phyloP scores from a whole-genome alignment of 192 early-diverging fungal genomes.

The Ambispora gerdemannii region DNA sequence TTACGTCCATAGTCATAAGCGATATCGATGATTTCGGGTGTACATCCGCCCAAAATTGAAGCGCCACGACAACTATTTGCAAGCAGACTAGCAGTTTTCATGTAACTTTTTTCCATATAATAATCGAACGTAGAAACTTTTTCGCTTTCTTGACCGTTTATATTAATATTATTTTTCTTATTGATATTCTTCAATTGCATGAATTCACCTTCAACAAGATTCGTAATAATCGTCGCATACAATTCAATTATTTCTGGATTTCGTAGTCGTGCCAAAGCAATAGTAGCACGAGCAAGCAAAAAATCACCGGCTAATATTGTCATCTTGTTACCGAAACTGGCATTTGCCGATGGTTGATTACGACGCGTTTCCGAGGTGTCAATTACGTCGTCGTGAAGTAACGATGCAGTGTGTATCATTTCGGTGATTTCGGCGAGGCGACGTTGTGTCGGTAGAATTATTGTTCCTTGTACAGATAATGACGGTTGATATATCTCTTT shows the following conservation, averaged over 20 bases:
- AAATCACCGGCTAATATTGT: slow-evolving; percentile 94
- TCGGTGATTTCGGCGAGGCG: slow-evolving; percentile 95
- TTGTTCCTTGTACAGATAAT: slow-evolving; percentile 32
- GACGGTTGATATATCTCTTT: slow-evolving; percentile 13
- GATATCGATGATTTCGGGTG: slow-evolving; percentile 67
- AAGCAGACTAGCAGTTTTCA: slow-evolving; percentile 94
- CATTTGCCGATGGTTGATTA: slow-evolving; percentile 72
- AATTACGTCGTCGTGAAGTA: slow-evolving; percentile 88
- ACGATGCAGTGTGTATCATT: slow-evolving; percentile 96
- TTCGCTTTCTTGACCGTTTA: slow-evolving; percentile 88
- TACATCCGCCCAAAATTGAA: slow-evolving; percentile 78
- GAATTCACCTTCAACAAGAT: slow-evolving; percentile 96
- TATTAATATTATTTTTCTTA: slow-evolving; percentile 28
- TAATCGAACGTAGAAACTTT: slow-evolving; percentile 88
- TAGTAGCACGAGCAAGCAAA: slow-evolving; percentile 85
- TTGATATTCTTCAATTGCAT: slow-evolving; percentile 74
- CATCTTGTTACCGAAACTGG: slow-evolving; percentile 95
- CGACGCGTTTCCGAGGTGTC: slow-evolving; percentile 75
- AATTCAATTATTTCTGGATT: slow-evolving; percentile 92
- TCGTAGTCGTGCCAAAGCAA: slow-evolving; percentile 84
- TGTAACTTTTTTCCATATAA: slow-evolving; percentile 93
- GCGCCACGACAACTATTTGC: slow-evolving; percentile 88
- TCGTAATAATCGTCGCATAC: slow-evolving; percentile 86
- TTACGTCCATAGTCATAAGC: slow-evolving; percentile 87
- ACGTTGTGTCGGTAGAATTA: slow-evolving; percentile 82